Conservation (phyloP, 805 yeast species). For the Lachancea kluyveri region DNA sequence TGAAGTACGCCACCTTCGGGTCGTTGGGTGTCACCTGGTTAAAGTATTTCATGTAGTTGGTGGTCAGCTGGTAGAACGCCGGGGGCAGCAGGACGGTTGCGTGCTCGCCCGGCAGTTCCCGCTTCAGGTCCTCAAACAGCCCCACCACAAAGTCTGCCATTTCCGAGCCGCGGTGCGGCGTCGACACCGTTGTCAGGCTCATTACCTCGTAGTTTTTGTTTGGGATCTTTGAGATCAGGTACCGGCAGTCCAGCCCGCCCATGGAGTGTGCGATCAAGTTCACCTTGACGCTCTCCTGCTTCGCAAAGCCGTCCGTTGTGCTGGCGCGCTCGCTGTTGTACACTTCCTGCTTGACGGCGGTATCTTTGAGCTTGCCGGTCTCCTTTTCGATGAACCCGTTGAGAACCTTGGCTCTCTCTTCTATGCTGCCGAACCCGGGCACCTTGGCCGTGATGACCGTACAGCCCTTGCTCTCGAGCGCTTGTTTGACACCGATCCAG, state of each 20-base stretch:
- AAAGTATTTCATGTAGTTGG: conserved; percentile 44
- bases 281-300: conserved; percentile 40
- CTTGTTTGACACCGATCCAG: conserved; percentile 74
- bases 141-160: conserved; percentile 65
- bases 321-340: conserved; percentile 15
- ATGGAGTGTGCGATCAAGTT: conserved; percentile 85
- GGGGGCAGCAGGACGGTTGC: conserved; percentile 27
- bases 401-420: conserved; percentile 56
- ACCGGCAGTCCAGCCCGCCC: conserved; percentile 90
- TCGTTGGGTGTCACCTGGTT: conserved; percentile 48
- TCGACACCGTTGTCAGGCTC: conserved; percentile 76
- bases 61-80: conserved; percentile 61
- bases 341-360: conserved; percentile 17
- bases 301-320: conserved; percentile 5
- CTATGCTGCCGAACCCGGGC: conserved; percentile 75
- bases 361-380: conserved; percentile 16
- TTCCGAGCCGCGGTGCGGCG: conserved; percentile 86
- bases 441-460: conserved; percentile 68
- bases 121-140: conserved; percentile 21
- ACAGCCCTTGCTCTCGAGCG: conserved; percentile 56
- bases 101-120: conserved; percentile 18
- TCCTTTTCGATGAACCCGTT: conserved; percentile 41
- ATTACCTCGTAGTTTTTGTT: conserved; percentile 49
- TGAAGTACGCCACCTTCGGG: conserved; percentile 63
- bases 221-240: conserved; percentile 53